Percentiles rank a stretch among this genome's conserved stretches.
phyloP scores from a whole-genome alignment of 2,329 filamentous ascomycete genomes.

The Metarhizium guizhouense region DNA sequence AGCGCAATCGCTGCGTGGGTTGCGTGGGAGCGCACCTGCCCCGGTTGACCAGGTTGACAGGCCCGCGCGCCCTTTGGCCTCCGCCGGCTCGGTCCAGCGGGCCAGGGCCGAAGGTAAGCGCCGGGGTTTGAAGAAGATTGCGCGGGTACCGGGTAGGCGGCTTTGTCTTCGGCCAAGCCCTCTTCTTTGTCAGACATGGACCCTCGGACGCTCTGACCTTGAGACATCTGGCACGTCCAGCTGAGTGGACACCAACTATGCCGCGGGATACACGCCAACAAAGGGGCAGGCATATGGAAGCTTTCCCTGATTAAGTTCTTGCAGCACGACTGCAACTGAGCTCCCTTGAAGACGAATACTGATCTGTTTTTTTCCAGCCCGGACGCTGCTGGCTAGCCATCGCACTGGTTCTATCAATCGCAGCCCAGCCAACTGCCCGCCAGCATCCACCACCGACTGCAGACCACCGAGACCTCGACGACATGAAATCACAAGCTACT shows the following conservation, averaged over 20 bases:
- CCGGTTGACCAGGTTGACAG: not conserved
- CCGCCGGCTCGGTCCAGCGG: not conserved
- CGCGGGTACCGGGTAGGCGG: not conserved
- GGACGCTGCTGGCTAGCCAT: not conserved
- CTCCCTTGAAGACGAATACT: not conserved
- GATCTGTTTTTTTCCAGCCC: not conserved
- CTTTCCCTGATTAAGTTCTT: too few relatives aligned
- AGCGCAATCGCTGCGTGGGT: not conserved
- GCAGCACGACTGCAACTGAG: not conserved
- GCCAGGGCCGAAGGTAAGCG: constrained; percentile 5
- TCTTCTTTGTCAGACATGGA: not conserved
- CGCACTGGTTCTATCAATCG: not conserved
- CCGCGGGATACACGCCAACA: not conserved
- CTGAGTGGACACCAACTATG: too few relatives aligned
- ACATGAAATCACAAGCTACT: constrained; percentile 17
- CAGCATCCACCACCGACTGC: not conserved
- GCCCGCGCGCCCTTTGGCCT: not conserved
- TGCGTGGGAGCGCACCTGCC: not conserved
- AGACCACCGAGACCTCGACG: constrained; percentile 7
- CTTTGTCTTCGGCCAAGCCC: not conserved
- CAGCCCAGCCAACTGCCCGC: not conserved
- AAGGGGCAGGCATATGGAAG: too few relatives aligned
- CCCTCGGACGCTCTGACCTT: too few relatives aligned
- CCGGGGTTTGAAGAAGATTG: not conserved
- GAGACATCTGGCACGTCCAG: too few relatives aligned